These are phyloP conservation scores for Botrytis galanthina DNA, from an alignment of 2,329 filamentous ascomycete genomes.

Conservation along the genomic window DNA sequence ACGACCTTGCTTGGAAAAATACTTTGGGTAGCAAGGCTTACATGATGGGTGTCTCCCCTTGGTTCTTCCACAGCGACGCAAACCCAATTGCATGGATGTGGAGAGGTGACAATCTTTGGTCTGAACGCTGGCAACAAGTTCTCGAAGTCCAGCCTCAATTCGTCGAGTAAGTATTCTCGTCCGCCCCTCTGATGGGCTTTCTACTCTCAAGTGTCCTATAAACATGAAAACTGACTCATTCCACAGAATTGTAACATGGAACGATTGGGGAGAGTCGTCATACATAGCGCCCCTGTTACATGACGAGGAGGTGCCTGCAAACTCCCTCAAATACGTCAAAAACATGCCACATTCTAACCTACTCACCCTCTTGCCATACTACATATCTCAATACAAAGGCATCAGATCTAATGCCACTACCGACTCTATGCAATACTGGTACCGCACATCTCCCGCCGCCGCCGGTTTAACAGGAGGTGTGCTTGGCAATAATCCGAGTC, in stretches of 20 bases:
- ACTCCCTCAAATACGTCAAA: conserved; percentile 48
- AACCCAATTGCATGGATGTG: conserved; percentile 63
- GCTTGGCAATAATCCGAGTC: conserved; percentile 35
- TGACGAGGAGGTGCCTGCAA: conserved; percentile 38
- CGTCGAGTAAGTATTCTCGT: conserved; percentile 41
- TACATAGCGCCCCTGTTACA: conserved; percentile 51
- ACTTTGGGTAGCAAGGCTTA: conserved; percentile 42
- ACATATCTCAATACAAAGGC: conserved; percentile 50
- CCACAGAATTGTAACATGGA: conserved; percentile 46
- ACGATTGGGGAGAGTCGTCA: conserved; percentile 53
- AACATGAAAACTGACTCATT: conserved; percentile 25
- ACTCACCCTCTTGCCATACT: conserved; percentile 49
- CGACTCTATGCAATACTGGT: conserved; percentile 45
- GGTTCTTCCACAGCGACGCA: conserved; percentile 58
- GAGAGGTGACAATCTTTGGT: conserved; percentile 60
- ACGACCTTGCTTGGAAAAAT: conserved; percentile 43
- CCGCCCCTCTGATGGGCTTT: conserved; percentile 12
- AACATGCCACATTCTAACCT: conserved; percentile 51
- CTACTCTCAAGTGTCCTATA: conserved; percentile 20
- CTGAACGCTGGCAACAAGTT: conserved; percentile 54
- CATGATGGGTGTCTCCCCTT: conserved; percentile 58
- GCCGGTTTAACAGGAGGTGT: conserved; percentile 40
- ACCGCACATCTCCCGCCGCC: conserved; percentile 40
- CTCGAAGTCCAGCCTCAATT: conserved; percentile 47
- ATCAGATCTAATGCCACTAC: conserved; percentile 35